A percentile compares a stretch with the other conserved stretches of the same genome.
phyloP scores from a whole-genome alignment of 83 land plant genomes.

The Thuja plicata region DNA sequence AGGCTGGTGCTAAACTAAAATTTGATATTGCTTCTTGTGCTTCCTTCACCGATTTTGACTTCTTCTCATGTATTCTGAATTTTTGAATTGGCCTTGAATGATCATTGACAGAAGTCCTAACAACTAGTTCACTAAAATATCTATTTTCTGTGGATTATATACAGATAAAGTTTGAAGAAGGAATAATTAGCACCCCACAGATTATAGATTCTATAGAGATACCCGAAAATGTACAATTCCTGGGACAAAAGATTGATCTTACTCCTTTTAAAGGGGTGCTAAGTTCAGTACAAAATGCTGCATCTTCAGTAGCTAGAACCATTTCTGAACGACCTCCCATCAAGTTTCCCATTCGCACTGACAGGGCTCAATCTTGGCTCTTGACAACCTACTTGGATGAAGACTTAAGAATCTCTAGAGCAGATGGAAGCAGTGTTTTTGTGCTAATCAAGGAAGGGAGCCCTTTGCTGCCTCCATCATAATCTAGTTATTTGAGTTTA shows the following conservation, averaged over 20 bases:
- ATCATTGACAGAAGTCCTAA: background rate
- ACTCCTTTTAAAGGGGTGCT: slow-evolving; percentile 65
- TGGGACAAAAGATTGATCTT: slow-evolving; percentile 86
- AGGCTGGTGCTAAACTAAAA: background rate
- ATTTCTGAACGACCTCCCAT: slow-evolving; percentile 90
- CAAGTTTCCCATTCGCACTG: slow-evolving; percentile 72
- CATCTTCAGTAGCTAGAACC: slow-evolving; percentile 74
- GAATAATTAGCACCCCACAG: slow-evolving; percentile 90
- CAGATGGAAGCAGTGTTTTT: slow-evolving; percentile 87
- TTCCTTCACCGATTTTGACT: background rate
- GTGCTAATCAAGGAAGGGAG: slow-evolving; percentile 90
- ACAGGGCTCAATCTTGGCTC: slow-evolving; percentile 83
- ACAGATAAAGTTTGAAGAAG: slow-evolving; percentile 92
- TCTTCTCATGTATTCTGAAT: background rate
- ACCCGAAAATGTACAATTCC: slow-evolving; percentile 72
- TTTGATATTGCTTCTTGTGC: background rate
- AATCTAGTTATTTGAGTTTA: too few relatives aligned
- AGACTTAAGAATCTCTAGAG: slow-evolving; percentile 85
- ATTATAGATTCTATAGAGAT: slow-evolving; percentile 76
- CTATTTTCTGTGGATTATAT: slow-evolving; percentile 8
- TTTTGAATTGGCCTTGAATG: background rate
- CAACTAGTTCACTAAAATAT: background rate
- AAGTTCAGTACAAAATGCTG: slow-evolving; percentile 74
- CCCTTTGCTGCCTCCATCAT: slow-evolving; percentile 35
- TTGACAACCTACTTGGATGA: slow-evolving; percentile 89